Percentiles rank a stretch among this genome's conserved stretches.
Evolutionary conservation across 179 eudicot species (phyloP).

Genomic region (Corrigiola litoralis): DNA sequence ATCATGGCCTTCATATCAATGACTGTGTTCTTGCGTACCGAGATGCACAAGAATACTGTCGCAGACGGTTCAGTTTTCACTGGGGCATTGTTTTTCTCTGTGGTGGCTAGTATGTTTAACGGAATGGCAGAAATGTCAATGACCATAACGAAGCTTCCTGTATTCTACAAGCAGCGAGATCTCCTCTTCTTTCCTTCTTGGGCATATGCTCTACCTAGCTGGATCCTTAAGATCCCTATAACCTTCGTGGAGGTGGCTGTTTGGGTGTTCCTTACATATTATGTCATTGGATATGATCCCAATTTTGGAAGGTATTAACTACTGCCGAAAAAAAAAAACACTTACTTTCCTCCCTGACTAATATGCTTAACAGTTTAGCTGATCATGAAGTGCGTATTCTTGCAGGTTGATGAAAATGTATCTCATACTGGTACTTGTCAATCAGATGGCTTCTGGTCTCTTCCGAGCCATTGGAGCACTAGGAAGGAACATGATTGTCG

Average conservation of each 20-base stretch:
- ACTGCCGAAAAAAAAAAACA: background rate
- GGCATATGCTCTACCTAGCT: slow-evolving; percentile 58
- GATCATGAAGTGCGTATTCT: background rate
- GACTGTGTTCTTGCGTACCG: slow-evolving; percentile 57
- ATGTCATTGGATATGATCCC: slow-evolving; percentile 56
- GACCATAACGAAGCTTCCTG: slow-evolving; percentile 61
- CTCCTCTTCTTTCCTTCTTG: slow-evolving; percentile 66
- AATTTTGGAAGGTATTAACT: slow-evolving; percentile 41
- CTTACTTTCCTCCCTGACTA: too few relatives aligned
- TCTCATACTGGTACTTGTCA: slow-evolving; percentile 37
- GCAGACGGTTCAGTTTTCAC: slow-evolving; percentile 38
- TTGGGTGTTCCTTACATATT: slow-evolving; percentile 51
- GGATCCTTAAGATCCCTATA: slow-evolving; percentile 60
- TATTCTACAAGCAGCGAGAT: slow-evolving; percentile 65
- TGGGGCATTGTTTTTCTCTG: slow-evolving; percentile 38
- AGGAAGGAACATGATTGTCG: slow-evolving; percentile 63
- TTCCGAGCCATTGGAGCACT: slow-evolving; percentile 52
- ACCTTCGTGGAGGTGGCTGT: slow-evolving; percentile 38
- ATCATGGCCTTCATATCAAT: slow-evolving; percentile 38
- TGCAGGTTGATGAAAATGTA: slow-evolving; percentile 56
- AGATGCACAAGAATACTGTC: slow-evolving; percentile 30
- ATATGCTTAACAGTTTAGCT: background rate
- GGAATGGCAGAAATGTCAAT: slow-evolving; percentile 50
- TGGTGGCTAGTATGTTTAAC: slow-evolving; percentile 34
- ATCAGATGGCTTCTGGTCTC: slow-evolving; percentile 52